These are phyloP conservation scores for Oryza officinalis DNA, from an alignment of 176 grass and related monocot genomes.

Conservation along the genomic window DNA sequence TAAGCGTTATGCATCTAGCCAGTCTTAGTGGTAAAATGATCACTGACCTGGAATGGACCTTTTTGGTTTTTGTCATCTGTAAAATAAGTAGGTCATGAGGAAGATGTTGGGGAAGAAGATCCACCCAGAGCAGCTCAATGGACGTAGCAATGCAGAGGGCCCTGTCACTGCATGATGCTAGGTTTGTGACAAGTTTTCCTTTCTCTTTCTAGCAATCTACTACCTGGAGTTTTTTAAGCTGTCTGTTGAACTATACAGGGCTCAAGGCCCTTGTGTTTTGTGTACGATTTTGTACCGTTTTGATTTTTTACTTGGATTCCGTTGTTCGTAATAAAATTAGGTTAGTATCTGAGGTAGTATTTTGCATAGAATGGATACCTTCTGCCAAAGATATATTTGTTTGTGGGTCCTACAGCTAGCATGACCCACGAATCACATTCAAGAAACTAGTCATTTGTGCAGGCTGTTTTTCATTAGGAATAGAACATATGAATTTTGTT, in stretches of 20 bases:
- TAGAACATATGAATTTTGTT: slow-evolving; percentile 13
- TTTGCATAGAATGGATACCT: not conserved
- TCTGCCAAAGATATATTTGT: slow-evolving; percentile 30
- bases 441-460: not conserved
- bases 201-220: slow-evolving; percentile 50
- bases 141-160: slow-evolving; percentile 37
- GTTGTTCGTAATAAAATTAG: slow-evolving; percentile 5
- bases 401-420: slow-evolving; percentile 3
- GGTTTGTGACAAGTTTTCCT: slow-evolving; percentile 27
- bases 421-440: not conserved
- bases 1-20: slow-evolving; percentile 10
- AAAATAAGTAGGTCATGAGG: slow-evolving; percentile 79
- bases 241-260: slow-evolving; percentile 12
- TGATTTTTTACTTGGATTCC: slow-evolving; percentile 16
- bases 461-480: not conserved
- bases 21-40: slow-evolving; percentile 11
- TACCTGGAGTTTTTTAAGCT: slow-evolving; percentile 26
- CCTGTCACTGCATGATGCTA: slow-evolving; percentile 47
- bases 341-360: not conserved
- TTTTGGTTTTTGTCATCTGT: slow-evolving; percentile 35
- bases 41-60: slow-evolving; percentile 25
- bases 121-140: slow-evolving; percentile 71
- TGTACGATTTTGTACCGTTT: not conserved
- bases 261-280: not conserved
- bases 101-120: slow-evolving; percentile 98